Base-by-base conservation (phyloP, 2,329 filamentous ascomycete species). In the Diplocarpon mali region DNA sequence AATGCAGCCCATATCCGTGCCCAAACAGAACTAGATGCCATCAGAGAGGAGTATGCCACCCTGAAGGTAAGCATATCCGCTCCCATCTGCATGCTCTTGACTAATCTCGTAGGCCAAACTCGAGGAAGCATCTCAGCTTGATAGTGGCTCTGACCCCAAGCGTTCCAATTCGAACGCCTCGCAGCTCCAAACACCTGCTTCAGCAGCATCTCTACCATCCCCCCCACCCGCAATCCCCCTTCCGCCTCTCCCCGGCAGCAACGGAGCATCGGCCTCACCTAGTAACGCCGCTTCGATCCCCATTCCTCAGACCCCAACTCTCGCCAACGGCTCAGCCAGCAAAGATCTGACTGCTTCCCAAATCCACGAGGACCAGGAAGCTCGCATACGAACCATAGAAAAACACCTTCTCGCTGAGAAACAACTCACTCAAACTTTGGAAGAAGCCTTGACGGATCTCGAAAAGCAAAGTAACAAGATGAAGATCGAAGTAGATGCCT, bases 321-420 rank as follows among this genome's bases (percentile, higher is more conserved):
- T 59, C 65, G 77, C 55, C 66, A 80, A 78, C 35, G 73, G 87
- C 10, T 86, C 89, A 47, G 73, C 78, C 14, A 93, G 87, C 70
- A 93, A 92, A 63, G 87, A 95, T 45, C 72, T 81, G 34, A 70
- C 69, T 41, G 75, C 82, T 47, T 77, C 81, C 40, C 89, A 95
- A 58, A 75, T 94, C 53, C 78, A 90, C 48, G 90, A 96, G 60
- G 92, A 98, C 57, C 89, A 95, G 63, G 92, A 98, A 62, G 85
- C 86, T 35, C 88, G 89, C 52, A 93, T 98, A 61, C 82, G 85
- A 48, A 93, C 87, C 6, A 94, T 98, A 51, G 90, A 98, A 71
- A 96, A 95, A 70, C 88, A 96, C 61, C 75, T 98, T 17, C 83
- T 85, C 53, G 92, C 92, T 3, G 92, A 98, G 71, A 94, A 94